Evolutionary conservation across 192 early-diverging fungal species (phyloP), one percentile per base, ranked within the genome.

Genomic region (Linderina pennispora): DNA sequence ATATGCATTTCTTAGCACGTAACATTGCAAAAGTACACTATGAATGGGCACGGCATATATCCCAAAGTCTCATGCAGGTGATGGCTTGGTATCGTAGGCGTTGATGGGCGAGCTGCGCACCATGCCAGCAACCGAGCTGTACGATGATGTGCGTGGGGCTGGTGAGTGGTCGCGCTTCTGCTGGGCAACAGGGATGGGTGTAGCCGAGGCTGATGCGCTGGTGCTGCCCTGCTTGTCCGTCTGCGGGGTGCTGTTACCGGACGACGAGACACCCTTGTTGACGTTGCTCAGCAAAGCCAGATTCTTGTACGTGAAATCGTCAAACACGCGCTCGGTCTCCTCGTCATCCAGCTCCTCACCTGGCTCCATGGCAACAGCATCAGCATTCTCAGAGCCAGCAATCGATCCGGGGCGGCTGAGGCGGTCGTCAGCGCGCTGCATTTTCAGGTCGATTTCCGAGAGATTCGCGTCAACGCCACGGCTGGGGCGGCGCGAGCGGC

Each of bases 241-340:
- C 31, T 43, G 22, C 4, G 64, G 58, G 32, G 55, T 58, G 10
- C 45, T 45, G 20, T 51, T 42, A 8, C 62, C 63, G 3, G 66
- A 62, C 14, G 74, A 74, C 40, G 76, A 76, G 13, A 79, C 68
- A 25, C 76, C 80, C 55, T 73, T 76, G 53, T 82, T 82, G 42
- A 82, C 80, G 25, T 82, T 71, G 53, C 74, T 80, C 36, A 82
- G 51, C 23, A 82, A 46, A 0, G 76, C 77, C 28, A 82, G 63
- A 55, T 82, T 82, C 50, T 82, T 82, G 59, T 80, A 82, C 21
- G 77, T 63, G 55, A 82, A 82, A 42, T 76, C 73, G 39, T 82
- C 80, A 55, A 82, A 82, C 40, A 58, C 70, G 5, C 63, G 58
- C 50, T 74, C 70, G 1, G 53, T 36, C 8, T 66, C 55, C 14